These are phyloP conservation scores for Plantago major DNA, from an alignment of 257 asterid species.

Conservation along the genomic window DNA sequence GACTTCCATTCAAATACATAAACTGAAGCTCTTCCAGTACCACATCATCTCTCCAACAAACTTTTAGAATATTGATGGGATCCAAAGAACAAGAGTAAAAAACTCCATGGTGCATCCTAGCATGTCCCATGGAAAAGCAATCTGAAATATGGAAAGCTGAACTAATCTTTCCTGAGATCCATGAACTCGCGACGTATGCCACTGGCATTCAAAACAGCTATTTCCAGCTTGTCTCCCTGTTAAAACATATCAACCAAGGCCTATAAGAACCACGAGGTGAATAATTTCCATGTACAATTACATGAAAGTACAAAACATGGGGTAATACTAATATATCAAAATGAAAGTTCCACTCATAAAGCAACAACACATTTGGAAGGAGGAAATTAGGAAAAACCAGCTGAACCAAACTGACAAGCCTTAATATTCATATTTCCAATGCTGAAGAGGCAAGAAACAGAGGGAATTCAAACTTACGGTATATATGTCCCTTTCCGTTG, in stretches of 20 bases:
- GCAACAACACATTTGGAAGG: neutral
- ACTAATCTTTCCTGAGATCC: slow-evolving; percentile 69
- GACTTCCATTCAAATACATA: too few species aligned
- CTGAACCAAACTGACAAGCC: neutral
- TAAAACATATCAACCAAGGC: slow-evolving; percentile 16
- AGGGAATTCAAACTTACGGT: slow-evolving; percentile 37
- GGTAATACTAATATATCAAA: neutral
- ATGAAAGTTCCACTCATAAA: neutral
- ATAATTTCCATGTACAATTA: too few species aligned
- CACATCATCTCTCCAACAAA: too few species aligned
- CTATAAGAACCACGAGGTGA: slow-evolving; percentile 8
- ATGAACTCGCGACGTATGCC: slow-evolving; percentile 59
- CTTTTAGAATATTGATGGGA: too few species aligned
- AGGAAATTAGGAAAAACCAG: neutral
- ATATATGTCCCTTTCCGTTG: slow-evolving; percentile 76
- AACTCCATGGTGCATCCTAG: neutral
- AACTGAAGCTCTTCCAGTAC: too few species aligned
- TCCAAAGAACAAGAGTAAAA: too few species aligned
- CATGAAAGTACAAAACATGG: too few species aligned
- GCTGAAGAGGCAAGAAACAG: neutral
- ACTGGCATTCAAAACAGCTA: slow-evolving; percentile 45
- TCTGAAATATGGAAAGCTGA: slow-evolving; percentile 3
- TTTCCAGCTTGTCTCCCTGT: slow-evolving; percentile 81
- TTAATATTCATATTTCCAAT: too few species aligned
- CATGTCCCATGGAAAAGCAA: neutral